Evolutionary conservation across 768 basidiomycete species (phyloP).

Genomic region (Mycena vulgaris): DNA sequence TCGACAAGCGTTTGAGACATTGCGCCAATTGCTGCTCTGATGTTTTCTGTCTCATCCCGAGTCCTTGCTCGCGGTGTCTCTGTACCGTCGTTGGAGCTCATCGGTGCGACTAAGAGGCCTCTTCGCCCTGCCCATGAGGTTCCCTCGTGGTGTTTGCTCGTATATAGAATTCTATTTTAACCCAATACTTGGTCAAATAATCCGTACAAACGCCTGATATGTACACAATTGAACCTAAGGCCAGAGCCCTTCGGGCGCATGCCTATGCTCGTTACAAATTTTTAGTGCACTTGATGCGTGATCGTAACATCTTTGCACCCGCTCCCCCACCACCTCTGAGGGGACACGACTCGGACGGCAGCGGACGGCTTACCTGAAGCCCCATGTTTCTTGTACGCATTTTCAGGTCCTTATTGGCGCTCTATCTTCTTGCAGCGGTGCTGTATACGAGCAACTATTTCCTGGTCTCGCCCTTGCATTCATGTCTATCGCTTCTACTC

Average conservation of each 20-base stretch:
- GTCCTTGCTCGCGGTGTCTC: slow-evolving; percentile 29
- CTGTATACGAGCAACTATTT: slow-evolving; percentile 62
- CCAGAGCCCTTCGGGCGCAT: too few relatives aligned
- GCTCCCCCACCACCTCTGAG: too few relatives aligned
- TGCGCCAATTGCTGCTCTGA: slow-evolving; percentile 25
- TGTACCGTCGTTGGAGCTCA: slow-evolving; percentile 37
- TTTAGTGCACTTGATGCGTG: too few relatives aligned
- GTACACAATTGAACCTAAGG: too few relatives aligned
- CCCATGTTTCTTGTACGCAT: slow-evolving; percentile 37
- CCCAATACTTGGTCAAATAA: neutral
- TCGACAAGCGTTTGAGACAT: slow-evolving; percentile 34
- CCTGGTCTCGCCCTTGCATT: slow-evolving; percentile 51
- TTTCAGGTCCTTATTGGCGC: slow-evolving; percentile 47
- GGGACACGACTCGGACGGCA: too few relatives aligned
- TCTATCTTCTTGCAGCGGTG: slow-evolving; percentile 58
- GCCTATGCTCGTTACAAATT: too few relatives aligned
- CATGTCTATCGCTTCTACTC: slow-evolving; percentile 45
- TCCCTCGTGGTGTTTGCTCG: slow-evolving; percentile 34
- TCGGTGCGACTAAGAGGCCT: slow-evolving; percentile 2
- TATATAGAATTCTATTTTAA: slow-evolving; percentile 15
- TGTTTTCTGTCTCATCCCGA: slow-evolving; percentile 22
- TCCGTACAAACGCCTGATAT: too few relatives aligned
- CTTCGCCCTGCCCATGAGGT: slow-evolving; percentile 30
- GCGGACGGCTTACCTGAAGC: neutral
- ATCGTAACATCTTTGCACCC: too few relatives aligned